Evolutionary conservation across 352 stramenopile species (phyloP).

Genomic region (Blastocystis sp.): DNA sequence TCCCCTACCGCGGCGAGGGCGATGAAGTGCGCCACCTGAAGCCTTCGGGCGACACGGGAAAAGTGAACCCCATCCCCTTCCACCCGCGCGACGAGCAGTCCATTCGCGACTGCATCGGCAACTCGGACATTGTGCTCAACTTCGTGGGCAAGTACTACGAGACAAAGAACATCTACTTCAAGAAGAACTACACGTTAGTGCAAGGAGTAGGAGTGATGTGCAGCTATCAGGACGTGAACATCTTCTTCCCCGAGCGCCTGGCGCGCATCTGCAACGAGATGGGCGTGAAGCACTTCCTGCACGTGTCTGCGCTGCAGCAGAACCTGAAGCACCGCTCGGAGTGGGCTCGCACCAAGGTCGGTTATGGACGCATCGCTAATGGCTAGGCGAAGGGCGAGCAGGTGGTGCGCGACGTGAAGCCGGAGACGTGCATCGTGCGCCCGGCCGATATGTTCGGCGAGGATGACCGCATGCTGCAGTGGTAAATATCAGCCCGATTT

Average conservation of each 20-base stretch:
- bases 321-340: slow-evolving; percentile 74
- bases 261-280: slow-evolving; percentile 76
- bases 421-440: slow-evolving; percentile 89
- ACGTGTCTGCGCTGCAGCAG: slow-evolving; percentile 75
- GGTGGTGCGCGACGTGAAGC: no score
- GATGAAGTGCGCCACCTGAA: slow-evolving; percentile 87
- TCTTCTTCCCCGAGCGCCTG: slow-evolving; percentile 79
- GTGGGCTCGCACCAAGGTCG: slow-evolving; percentile 78
- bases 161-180: slow-evolving; percentile 77
- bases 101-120: no score
- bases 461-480: slow-evolving; percentile 90
- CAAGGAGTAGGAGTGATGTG: slow-evolving; percentile 78
- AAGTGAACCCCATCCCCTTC: slow-evolving; percentile 80
- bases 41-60: slow-evolving; percentile 86
- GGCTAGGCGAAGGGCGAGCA: slow-evolving; percentile 75
- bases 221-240: slow-evolving; percentile 90
- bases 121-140: slow-evolving; percentile 92
- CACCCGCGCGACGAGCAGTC: slow-evolving; percentile 82
- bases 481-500: slow-evolving; percentile 74
- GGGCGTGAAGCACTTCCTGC: no score
- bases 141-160: slow-evolving; percentile 94
- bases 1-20: slow-evolving; percentile 87
- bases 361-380: slow-evolving; percentile 71
- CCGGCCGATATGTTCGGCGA: slow-evolving; percentile 88
- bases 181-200: slow-evolving; percentile 1